These are phyloP conservation scores for Aspergillus alliaceus DNA, from an alignment of 2,329 filamentous ascomycete genomes.

Conservation along the genomic window DNA sequence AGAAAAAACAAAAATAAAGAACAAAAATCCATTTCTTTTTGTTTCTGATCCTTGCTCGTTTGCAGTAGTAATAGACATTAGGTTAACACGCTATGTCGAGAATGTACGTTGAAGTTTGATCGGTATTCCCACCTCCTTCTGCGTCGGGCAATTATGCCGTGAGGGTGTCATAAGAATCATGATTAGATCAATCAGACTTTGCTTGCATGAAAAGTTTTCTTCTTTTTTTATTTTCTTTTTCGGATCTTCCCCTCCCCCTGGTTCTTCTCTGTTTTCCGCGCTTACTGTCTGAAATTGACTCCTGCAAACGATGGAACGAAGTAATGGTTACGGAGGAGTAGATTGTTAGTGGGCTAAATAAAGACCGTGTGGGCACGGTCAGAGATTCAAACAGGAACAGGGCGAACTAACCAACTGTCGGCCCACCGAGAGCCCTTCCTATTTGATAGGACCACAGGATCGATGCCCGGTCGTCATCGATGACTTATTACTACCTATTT, in stretches of 20 bases:
- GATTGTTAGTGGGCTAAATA: conserved; percentile 2
- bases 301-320: neutral
- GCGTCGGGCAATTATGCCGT: neutral
- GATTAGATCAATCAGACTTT: neutral
- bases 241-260: neutral
- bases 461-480: conserved; percentile 11
- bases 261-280: neutral
- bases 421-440: conserved; percentile 17
- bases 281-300: neutral
- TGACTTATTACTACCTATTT: conserved; percentile 5
- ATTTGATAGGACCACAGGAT: conserved; percentile 16
- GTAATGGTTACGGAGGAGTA: neutral
- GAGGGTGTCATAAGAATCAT: neutral
- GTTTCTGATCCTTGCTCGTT: neutral
- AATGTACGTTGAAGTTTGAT: neutral
- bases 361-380: neutral
- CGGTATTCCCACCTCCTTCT: neutral
- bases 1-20: too few relatives aligned
- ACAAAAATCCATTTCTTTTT: neutral
- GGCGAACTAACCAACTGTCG: conserved; percentile 9
- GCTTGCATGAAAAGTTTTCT: neutral
- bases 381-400: conserved; percentile 11
- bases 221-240: neutral
- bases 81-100: neutral
- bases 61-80: neutral